Evolutionary conservation across 768 basidiomycete genomes (phyloP).

Genomic region (Cystofilobasidium bisporidii): DNA sequence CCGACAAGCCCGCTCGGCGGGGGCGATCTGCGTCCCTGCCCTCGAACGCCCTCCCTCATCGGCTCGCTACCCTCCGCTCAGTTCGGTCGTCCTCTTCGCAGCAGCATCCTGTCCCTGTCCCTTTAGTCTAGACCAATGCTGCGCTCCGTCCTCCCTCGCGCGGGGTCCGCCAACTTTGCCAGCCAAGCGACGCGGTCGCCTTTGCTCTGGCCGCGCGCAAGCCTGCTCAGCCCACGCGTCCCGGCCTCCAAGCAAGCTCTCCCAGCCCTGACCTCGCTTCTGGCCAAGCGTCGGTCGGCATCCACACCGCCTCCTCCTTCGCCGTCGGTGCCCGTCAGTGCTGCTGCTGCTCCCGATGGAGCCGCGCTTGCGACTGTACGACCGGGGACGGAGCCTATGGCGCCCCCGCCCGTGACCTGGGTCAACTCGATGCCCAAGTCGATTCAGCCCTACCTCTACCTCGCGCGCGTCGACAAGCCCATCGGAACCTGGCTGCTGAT

Average conservation of each 20-base stretch:
- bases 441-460: slow-evolving; percentile 60
- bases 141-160: too few species aligned
- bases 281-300: not conserved
- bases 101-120: too few species aligned
- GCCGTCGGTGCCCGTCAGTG: not conserved
- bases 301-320: not conserved
- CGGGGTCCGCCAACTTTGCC: too few species aligned
- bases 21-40: too few species aligned
- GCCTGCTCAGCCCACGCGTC: too few species aligned
- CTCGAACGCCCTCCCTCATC: too few species aligned
- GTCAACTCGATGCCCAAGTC: slow-evolving; percentile 20
- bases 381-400: not conserved
- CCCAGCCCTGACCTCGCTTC: not conserved
- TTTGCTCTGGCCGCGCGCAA: too few species aligned
- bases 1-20: too few species aligned
- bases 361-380: not conserved
- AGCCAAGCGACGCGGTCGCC: too few species aligned
- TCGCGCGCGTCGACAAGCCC: slow-evolving; percentile 89
- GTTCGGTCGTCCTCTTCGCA: too few species aligned
- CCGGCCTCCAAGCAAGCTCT: not conserved
- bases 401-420: slow-evolving; percentile 24
- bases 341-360: not conserved
- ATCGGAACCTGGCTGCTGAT: slow-evolving; percentile 85
- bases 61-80: too few species aligned
- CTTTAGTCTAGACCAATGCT: too few species aligned